Evolutionary conservation across 768 basidiomycete genomes (phyloP).

Genomic region (Auriscalpium orientale): DNA sequence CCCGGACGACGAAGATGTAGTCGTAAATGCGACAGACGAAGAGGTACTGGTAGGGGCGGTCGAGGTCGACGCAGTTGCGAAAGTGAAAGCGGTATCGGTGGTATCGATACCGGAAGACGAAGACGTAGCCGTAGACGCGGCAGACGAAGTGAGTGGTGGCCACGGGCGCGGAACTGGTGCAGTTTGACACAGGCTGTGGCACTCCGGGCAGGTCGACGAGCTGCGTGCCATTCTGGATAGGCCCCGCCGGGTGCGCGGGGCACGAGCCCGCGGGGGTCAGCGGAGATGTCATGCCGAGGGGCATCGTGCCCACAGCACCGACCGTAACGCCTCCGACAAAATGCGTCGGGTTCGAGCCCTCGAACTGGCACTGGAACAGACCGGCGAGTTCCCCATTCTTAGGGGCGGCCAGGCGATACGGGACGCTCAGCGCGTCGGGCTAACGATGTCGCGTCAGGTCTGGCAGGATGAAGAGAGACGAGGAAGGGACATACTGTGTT

Average conservation of each 20-base stretch:
- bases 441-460: slow-evolving; percentile 6
- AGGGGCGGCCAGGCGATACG: slow-evolving; percentile 47
- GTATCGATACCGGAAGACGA: not conserved
- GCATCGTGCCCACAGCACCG: slow-evolving; percentile 45
- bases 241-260: slow-evolving; percentile 38
- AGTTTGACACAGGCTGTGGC: not conserved
- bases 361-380: slow-evolving; percentile 53
- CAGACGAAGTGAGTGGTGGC: not conserved
- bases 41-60: not conserved
- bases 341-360: slow-evolving; percentile 33
- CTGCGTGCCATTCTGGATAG: slow-evolving; percentile 44
- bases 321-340: slow-evolving; percentile 38
- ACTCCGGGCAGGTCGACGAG: slow-evolving; percentile 21
- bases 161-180: slow-evolving; percentile 21
- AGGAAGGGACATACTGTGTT: slow-evolving; percentile 34
- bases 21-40: not conserved
- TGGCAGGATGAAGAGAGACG: not conserved
- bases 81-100: too few species aligned
- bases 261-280: slow-evolving; percentile 44
- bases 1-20: too few species aligned
- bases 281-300: slow-evolving; percentile 35
- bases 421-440: slow-evolving; percentile 37
- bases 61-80: too few species aligned
- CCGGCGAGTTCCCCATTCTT: slow-evolving; percentile 45
- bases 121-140: not conserved